Percentiles rank a stretch among this genome's conserved stretches.
These are phyloP conservation scores for Pholiota conissans DNA, from an alignment of 768 basidiomycete species.

Conservation along the genomic window DNA sequence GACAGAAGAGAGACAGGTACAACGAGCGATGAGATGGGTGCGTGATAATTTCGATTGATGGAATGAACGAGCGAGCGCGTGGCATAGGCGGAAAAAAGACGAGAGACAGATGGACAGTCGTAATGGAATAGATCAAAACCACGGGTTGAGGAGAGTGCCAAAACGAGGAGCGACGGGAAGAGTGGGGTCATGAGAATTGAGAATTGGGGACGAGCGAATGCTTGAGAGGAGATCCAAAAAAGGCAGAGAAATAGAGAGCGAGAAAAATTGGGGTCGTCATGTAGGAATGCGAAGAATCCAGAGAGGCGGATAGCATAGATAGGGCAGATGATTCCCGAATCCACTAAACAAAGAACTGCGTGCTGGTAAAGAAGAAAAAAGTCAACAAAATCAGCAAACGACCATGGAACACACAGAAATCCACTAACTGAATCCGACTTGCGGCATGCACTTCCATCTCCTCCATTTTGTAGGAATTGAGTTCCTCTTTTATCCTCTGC, in stretches of 20 bases:
- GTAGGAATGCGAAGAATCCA: conserved; percentile 5
- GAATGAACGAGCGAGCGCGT: not conserved
- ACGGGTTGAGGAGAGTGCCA: not conserved
- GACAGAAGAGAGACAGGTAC: not conserved
- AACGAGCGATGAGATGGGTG: not conserved
- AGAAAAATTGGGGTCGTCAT: conserved; percentile 10
- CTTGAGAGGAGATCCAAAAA: conserved; percentile 16
- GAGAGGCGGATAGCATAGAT: conserved; percentile 5
- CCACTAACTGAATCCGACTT: conserved; percentile 84
- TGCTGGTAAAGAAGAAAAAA: conserved; percentile 57
- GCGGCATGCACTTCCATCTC: conserved; percentile 98
- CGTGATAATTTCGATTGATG: conserved; percentile 1
- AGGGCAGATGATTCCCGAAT: conserved; percentile 4
- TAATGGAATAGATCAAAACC: conserved; percentile 6
- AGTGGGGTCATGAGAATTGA: not conserved
- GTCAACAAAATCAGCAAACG: no score
- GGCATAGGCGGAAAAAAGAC: not conserved
- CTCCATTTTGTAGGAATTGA: conserved; percentile 99
- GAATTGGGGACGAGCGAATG: not conserved
- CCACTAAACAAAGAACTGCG: conserved; percentile 82
- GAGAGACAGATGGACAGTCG: conserved; percentile 1
- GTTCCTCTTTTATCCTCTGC: conserved; percentile 95
- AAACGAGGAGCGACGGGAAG: not conserved
- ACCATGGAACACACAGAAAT: no score
- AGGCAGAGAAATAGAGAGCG: conserved; percentile 5